Evolutionary conservation across 768 basidiomycete species (phyloP), one percentile per base, ranked within the genome.

Genomic region (Hydnomerulius pinastri): DNA sequence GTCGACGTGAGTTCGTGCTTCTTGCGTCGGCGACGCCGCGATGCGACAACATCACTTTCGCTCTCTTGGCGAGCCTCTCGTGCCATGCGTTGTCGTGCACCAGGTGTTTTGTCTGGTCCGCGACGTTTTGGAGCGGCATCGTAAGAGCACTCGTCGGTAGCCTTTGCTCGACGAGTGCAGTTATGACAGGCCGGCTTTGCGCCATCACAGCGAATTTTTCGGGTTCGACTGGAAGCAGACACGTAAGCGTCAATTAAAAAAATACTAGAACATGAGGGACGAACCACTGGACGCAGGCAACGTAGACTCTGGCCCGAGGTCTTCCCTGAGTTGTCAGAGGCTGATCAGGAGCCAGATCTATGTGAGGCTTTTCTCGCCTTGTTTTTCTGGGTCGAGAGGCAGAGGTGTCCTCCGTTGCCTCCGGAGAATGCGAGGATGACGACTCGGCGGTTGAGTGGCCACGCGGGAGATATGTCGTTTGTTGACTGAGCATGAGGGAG

Each of bases 201-300:
- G 46, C 90, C 90, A 64, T 91, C 89, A 65, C 90, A 92, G 4
- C 89, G 83, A 55, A 87, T 89, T 62, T 92, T 92, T 21, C 88
- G 79, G 13, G 76, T 79, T 21, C 90, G 88, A 62, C 89, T 91
- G 56, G 15, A 44, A 44, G 63, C 39, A 51, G 29, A 24, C 23
- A 17, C 23, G 50, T 37, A 55, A 38, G 41, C 29, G 57, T 50
- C 37, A 51, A 36, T 54, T 8, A 11, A 41, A 32, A 20, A 6
- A 9, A 23, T 9, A 8, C 9, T 12, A 29, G 24, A 11, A 27
- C 32, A 20, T 28, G 46, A 33, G 20, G 18, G 30, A 66, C 76
- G 25, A 55, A 87, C 89, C 89, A 90, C 67, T 89, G 87, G 15
- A 85, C 23, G 65, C 89, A 92, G 20, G 89, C 90, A 32, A 90